A percentile compares a stretch with the other conserved stretches of the same genome.
Conservation (phyloP, 2,329 filamentous ascomycete genomes). For the Xylariales sp. region DNA sequence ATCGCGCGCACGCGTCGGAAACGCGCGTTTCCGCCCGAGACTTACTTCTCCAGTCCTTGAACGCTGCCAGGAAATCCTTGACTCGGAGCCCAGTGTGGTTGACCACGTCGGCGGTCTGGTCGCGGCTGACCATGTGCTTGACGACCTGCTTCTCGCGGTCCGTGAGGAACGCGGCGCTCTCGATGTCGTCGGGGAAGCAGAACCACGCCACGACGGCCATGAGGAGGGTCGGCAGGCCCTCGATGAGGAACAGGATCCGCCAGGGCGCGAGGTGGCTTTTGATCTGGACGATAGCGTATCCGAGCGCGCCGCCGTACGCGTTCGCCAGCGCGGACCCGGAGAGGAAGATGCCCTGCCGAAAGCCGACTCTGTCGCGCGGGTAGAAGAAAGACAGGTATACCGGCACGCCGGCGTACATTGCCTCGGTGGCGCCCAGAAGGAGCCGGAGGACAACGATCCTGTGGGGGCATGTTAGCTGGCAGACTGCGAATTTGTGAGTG, state of each 20-base stretch:
- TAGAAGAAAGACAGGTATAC: constrained; percentile 67
- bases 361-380: constrained; percentile 65
- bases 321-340: constrained; percentile 55
- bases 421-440: constrained; percentile 57
- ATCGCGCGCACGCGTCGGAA: not conserved
- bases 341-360: constrained; percentile 66
- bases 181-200: constrained; percentile 55
- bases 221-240: constrained; percentile 56
- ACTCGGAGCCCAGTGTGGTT: constrained; percentile 37
- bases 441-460: constrained; percentile 55
- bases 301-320: constrained; percentile 54
- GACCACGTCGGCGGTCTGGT: constrained; percentile 40
- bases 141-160: constrained; percentile 52
- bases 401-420: constrained; percentile 54
- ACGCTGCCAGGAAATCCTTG: constrained; percentile 37
- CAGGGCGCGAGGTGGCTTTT: constrained; percentile 47
- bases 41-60: constrained; percentile 43
- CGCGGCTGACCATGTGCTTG: constrained; percentile 39
- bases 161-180: constrained; percentile 41
- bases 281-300: constrained; percentile 52
- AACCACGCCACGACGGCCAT: constrained; percentile 56
- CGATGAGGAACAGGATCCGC: constrained; percentile 61
- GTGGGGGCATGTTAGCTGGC: not conserved
- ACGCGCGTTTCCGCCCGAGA: not conserved
- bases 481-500: not conserved